A percentile compares a stretch with the other conserved stretches of the same genome.
Conservation (phyloP, 352 stramenopile genomes). For the Globisporangium echinulatum region DNA sequence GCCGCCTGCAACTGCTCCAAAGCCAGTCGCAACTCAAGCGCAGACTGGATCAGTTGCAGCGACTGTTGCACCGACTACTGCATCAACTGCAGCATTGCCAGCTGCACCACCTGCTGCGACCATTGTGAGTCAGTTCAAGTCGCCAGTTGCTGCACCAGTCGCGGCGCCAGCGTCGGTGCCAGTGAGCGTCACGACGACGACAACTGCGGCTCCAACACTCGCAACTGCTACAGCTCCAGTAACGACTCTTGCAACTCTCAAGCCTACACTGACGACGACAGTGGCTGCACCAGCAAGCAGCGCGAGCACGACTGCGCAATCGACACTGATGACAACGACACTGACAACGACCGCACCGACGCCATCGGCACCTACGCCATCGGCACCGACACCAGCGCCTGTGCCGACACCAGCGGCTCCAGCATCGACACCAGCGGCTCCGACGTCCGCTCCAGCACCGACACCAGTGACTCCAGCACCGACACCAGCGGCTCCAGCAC, state of each 20-base stretch:
- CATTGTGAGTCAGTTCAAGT: background rate
- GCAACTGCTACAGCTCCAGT: conserved; percentile 6
- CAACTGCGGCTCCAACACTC: background rate
- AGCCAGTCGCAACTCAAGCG: background rate
- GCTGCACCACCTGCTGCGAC: background rate
- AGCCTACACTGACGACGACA: too few relatives aligned
- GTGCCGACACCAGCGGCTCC: background rate
- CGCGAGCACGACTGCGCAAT: too few relatives aligned
- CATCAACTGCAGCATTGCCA: background rate
- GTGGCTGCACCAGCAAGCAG: too few relatives aligned
- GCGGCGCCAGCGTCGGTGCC: background rate
- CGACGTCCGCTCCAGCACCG: background rate
- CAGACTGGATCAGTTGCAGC: too few relatives aligned
- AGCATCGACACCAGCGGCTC: background rate
- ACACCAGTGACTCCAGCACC: background rate
- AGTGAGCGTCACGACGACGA: background rate
- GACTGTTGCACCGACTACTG: background rate
- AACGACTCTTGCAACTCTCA: too few relatives aligned
- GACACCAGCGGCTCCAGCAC: background rate
- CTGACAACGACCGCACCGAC: too few relatives aligned
- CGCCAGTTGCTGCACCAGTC: too few relatives aligned
- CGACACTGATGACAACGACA: too few relatives aligned
- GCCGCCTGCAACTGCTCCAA: background rate
- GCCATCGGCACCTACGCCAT: background rate
- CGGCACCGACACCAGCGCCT: background rate